phyloP scores from a whole-genome alignment of 176 grass and related monocot genomes.

The Rhynchospora pubera region DNA sequence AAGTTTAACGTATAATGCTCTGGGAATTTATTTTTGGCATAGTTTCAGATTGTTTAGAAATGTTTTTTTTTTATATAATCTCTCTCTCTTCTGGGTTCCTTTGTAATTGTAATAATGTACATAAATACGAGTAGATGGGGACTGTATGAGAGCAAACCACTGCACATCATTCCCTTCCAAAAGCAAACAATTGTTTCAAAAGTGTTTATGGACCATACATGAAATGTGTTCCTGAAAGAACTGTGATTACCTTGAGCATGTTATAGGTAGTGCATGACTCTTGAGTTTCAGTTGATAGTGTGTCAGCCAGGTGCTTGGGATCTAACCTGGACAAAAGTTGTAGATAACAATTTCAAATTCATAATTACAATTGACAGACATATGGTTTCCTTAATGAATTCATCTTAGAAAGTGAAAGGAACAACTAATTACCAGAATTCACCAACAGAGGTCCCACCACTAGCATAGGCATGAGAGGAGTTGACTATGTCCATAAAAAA shows the following conservation, averaged over 20 bases:
- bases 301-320: constrained; percentile 59
- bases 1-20: neutral
- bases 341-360: neutral
- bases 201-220: neutral
- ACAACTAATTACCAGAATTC: constrained; percentile 62
- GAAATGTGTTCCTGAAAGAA: neutral
- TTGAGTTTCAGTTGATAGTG: constrained; percentile 63
- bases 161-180: neutral
- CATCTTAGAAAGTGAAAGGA: neutral
- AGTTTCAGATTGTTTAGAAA: neutral
- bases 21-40: neutral
- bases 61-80: neutral
- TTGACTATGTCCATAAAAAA: constrained; percentile 84
- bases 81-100: neutral
- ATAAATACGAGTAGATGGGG: neutral
- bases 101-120: neutral
- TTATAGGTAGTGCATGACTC: constrained; percentile 96
- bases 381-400: neutral
- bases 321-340: constrained; percentile 33
- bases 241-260: constrained; percentile 73
- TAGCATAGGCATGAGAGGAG: constrained; percentile 87
- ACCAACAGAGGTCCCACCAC: constrained; percentile 75
- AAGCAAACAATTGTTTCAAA: neutral
- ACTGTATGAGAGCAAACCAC: neutral
- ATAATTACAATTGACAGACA: neutral